These are phyloP conservation scores for Boletus patriciae DNA, from an alignment of 768 basidiomycete species.

Conservation along the genomic window DNA sequence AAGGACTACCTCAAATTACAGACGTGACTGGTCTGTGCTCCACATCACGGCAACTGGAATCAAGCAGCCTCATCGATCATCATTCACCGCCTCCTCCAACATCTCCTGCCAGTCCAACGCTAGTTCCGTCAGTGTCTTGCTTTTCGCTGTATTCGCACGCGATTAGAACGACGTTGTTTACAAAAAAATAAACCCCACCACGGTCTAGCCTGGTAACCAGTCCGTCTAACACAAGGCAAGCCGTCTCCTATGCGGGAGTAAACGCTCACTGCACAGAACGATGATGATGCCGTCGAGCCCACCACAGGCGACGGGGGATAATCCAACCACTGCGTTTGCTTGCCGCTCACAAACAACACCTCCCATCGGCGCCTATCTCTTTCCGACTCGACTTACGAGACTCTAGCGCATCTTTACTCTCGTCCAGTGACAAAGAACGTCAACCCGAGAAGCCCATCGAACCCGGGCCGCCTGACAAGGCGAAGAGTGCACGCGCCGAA, in stretches of 20 bases:
- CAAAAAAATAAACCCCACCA: constrained; percentile 50
- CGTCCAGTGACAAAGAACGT: no score
- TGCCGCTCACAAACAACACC: constrained; percentile 61
- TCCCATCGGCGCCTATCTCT: constrained; percentile 62
- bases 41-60: not conserved
- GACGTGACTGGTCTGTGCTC: not conserved
- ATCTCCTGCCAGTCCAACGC: constrained; percentile 83
- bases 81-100: constrained; percentile 60
- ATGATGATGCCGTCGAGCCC: constrained; percentile 57
- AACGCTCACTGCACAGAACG: constrained; percentile 80
- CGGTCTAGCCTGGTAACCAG: no score
- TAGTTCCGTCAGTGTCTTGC: constrained; percentile 71
- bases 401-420: constrained; percentile 69
- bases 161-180: constrained; percentile 3
- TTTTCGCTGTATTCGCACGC: constrained; percentile 51
- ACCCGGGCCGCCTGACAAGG: no score
- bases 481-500: no score
- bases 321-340: constrained; percentile 86
- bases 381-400: constrained; percentile 76
- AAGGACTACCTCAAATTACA: not conserved
- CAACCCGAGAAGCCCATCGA: no score
- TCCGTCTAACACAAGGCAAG: constrained; percentile 73
- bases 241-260: constrained; percentile 87
- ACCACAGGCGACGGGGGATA: constrained; percentile 78
- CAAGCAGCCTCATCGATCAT: constrained; percentile 44